Conservation (phyloP, 2,329 filamentous ascomycete genomes). For the Pseudovirgaria hyperparasitica region DNA sequence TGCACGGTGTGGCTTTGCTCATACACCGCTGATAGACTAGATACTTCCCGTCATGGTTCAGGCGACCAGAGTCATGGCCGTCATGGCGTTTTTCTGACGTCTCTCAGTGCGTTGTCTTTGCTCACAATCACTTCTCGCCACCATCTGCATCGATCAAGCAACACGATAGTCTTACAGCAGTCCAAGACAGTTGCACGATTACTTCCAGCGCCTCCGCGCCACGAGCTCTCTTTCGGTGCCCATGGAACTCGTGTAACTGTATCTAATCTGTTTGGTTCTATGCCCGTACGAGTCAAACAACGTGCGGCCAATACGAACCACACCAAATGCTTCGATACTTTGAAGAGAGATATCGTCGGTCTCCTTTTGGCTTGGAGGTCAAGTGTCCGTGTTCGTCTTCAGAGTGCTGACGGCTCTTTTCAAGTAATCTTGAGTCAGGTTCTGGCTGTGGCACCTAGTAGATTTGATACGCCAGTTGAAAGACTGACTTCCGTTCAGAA, state of each 20-base stretch:
- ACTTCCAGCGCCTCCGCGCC: conserved; percentile 45
- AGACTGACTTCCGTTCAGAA: no score
- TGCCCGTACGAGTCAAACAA: conserved; percentile 83
- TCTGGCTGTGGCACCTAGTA: no score
- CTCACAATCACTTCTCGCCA: conserved; percentile 66
- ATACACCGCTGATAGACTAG: conserved; percentile 41
- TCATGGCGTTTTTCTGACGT: conserved; percentile 64
- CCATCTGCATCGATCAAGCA: conserved; percentile 44
- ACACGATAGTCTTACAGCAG: conserved; percentile 57
- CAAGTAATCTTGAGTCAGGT: no score
- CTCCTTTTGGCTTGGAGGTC: conserved; percentile 59
- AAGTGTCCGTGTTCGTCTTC: conserved; percentile 44
- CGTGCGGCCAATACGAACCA: conserved; percentile 43
- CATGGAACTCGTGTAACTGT: conserved; percentile 69
- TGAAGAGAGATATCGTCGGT: conserved; percentile 47
- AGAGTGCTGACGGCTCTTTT: conserved; percentile 42
- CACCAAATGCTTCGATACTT: conserved; percentile 51
- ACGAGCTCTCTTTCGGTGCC: conserved; percentile 40
- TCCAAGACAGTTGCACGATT: conserved; percentile 53
- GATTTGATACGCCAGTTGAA: no score
- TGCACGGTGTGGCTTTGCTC: conserved; percentile 6
- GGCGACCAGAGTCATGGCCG: conserved; percentile 45
- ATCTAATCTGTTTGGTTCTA: conserved; percentile 72
- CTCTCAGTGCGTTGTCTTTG: conserved; percentile 62
- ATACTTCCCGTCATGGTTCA: conserved; percentile 58